These are phyloP conservation scores for Podospora pseudoanserina DNA, from an alignment of 495 filamentous ascomycete species.

Conservation along the genomic window DNA sequence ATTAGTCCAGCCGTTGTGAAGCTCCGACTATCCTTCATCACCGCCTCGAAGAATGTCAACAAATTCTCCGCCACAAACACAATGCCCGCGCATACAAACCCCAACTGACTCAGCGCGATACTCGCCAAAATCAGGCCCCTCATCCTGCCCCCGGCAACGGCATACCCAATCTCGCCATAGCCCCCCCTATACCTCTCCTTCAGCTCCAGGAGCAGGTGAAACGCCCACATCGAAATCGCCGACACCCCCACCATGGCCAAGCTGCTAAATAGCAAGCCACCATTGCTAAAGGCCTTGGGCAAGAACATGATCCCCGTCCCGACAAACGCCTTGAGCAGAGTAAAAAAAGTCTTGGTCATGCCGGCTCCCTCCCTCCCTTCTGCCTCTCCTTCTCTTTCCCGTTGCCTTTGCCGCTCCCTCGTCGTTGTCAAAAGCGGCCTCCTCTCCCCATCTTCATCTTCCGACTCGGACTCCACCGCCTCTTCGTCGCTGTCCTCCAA, in stretches of 20 bases:
- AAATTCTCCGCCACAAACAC: constrained; percentile 66
- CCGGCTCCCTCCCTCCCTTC: constrained; percentile 47
- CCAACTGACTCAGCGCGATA: constrained; percentile 63
- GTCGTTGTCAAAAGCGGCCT: constrained; percentile 53
- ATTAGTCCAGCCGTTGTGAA: constrained; percentile 50
- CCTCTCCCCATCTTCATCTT: constrained; percentile 45
- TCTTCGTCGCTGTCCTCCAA: constrained; percentile 63
- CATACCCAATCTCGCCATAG: constrained; percentile 60
- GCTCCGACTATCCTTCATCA: constrained; percentile 37
- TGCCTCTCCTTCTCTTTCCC: not conserved
- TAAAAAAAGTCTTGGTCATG: constrained; percentile 64
- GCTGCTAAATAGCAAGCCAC: constrained; percentile 63
- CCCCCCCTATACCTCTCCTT: constrained; percentile 51
- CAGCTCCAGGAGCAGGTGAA: constrained; percentile 59
- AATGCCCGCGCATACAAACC: constrained; percentile 63
- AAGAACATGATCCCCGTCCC: constrained; percentile 68
- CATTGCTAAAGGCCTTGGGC: constrained; percentile 64
- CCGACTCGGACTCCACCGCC: constrained; percentile 42
- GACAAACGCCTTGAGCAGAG: constrained; percentile 61
- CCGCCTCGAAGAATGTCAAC: constrained; percentile 53
- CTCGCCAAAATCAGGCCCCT: constrained; percentile 53
- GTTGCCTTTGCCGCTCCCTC: constrained; percentile 35
- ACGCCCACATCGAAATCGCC: constrained; percentile 54
- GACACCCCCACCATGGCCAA: constrained; percentile 56
- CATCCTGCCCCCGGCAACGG: constrained; percentile 50